Evolutionary conservation across 495 filamentous ascomycete genomes (phyloP), one percentile per base, ranked within the genome.

Genomic region (Tirmania nivea): DNA sequence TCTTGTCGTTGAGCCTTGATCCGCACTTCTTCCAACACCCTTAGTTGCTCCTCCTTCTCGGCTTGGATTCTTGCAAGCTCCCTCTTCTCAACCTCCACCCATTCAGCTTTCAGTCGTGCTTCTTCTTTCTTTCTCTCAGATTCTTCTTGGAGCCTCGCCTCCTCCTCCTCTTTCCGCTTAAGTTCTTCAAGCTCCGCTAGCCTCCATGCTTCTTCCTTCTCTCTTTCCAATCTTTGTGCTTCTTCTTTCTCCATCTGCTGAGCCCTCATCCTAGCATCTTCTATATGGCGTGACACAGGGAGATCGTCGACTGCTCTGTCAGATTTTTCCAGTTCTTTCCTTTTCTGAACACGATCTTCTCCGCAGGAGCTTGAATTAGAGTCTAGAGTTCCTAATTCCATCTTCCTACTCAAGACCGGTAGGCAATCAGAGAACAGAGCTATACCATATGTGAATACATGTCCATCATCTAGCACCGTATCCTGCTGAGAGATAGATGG

Each of bases 361-460:
- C 25, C 25, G 25, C 7, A 3, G 3, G 25, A 31, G 25, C 25
- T 31, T 31, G 25, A 31, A 31, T 7, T 31, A 31, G 25, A 31
- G 25, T 3, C 25, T 3, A 7, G 25, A 31, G 7, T 31, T 31
- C 25, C 25, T 53, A 76, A 60, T 55, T 78, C 75, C 54, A 72
- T 65, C 48, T 63, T 63, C 10, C 75, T 67, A 4, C 66, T 70
- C 57, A 75, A 66, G 9, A 78, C 66, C 10, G 75, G 66, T 8
- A 73, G 66, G 6, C 73, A 75, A 56, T 78, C 70, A 7, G 72
- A 73, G 57, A 74, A 78, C 2, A 80, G 62, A 8, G 73, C 69
- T 16, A 71, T 57, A 10, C 77, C 77, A 14, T 63, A 63, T 1
- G 72, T 68, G 57, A 77, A 80, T 10, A 74, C 64, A 51, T 70